Conservation (phyloP, 225 moss, liverwort and hornwort genomes). For the Anthoceros angustus region DNA sequence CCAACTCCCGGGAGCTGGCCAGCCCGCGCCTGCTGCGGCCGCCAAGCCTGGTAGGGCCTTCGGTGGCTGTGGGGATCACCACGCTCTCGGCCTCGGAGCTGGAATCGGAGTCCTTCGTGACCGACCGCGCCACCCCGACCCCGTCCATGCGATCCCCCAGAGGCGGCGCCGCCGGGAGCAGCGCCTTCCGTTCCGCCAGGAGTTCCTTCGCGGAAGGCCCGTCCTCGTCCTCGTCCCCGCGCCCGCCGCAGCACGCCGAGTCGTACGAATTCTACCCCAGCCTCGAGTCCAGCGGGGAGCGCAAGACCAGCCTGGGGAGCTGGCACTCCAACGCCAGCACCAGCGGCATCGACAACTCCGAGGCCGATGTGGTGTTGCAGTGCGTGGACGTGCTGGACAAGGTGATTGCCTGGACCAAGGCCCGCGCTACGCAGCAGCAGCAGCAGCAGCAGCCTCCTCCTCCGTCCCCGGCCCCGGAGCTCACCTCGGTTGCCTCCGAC, state of each 20-base stretch:
- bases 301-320: background rate
- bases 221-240: background rate
- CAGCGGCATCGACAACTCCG: background rate
- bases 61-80: background rate
- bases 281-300: background rate
- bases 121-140: background rate
- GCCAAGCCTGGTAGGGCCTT: background rate
- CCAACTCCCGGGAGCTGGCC: conserved; percentile 1
- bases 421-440: background rate
- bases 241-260: background rate
- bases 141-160: background rate
- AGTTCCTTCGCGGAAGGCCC: background rate
- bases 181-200: background rate
- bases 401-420: background rate
- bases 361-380: background rate
- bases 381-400: background rate
- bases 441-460: background rate
- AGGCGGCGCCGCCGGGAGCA: no score
- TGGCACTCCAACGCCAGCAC: background rate
- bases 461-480: background rate
- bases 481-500: background rate
- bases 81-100: conserved; percentile 2
- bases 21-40: conserved; percentile 1
- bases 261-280: background rate
- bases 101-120: conserved; percentile 1